phyloP scores from a whole-genome alignment of 169 alveolate species.

The Cryptosporidium tyzzeri region DNA sequence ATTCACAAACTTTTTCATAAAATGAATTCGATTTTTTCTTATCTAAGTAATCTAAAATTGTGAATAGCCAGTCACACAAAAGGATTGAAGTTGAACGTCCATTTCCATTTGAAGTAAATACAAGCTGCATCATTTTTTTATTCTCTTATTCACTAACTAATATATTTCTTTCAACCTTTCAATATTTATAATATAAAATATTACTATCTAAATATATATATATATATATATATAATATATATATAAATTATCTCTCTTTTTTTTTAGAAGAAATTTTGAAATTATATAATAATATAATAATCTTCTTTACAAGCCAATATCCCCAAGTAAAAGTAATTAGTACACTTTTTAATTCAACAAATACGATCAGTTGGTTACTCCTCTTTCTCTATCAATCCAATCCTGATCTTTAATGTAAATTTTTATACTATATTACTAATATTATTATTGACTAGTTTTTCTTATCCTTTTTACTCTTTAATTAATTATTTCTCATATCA shows the following conservation, averaged over 20 bases:
- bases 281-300: too few relatives aligned
- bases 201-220: too few relatives aligned
- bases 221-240: too few relatives aligned
- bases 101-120: slow-evolving; percentile 38
- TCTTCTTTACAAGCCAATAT: neutral
- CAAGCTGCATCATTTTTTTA: slow-evolving; percentile 37
- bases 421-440: neutral
- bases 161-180: neutral
- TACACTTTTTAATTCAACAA: neutral
- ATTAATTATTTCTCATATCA: neutral
- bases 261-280: too few relatives aligned
- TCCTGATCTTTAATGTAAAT: neutral
- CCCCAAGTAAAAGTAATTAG: neutral
- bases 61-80: slow-evolving; percentile 69
- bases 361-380: neutral
- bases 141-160: neutral
- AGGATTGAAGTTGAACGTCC: slow-evolving; percentile 55
- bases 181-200: too few relatives aligned
- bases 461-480: slow-evolving; percentile 6
- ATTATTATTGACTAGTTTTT: neutral
- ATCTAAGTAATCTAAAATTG: slow-evolving; percentile 40
- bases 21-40: slow-evolving; percentile 22
- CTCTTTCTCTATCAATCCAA: neutral
- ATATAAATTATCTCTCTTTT: too few relatives aligned
- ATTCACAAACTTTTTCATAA: slow-evolving; percentile 42